Base-by-base conservation (phyloP, 2,329 filamentous ascomycete species). In the Fonsecaea multimorphosa region DNA sequence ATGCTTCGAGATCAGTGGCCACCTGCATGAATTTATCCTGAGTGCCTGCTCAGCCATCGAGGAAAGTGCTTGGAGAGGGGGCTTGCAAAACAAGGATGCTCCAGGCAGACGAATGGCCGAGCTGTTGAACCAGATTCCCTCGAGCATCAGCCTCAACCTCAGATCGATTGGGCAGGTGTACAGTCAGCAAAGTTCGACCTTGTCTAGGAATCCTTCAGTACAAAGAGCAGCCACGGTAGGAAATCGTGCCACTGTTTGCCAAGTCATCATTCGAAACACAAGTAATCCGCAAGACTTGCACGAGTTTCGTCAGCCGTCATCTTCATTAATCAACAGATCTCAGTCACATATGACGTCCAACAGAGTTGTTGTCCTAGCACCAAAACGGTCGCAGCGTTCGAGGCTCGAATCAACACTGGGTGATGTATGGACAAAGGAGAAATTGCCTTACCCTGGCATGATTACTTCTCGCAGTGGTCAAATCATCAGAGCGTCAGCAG, bases 191-290 rank as follows among this genome's bases (percentile, higher is more conserved):
- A 87, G 90, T 19, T 52, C 65, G 19, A 59, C 66, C 22, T 63
- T 73, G 29, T 73, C 76, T n/a, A 78, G 81, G 40, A 76, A 78
- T 56, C 75, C 93, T 72, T 96, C 92, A 1, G 89, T 96, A 68
- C 91, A 94, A 71, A 86, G 92, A 66, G 87, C 92, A 31, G 89
- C 89, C 1, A 92, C 92, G 0, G 83, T 93, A 27, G 88, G 90
- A 16, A 83, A 88, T 14, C 91, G 88, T 71, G 85, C 86, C 14
- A 84, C 87, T 46, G 77, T 90, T 59, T 90, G 86, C 68, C 91
- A 95, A 73, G 88, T 97, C 58, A 90, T 96, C 55, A 87, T 97
- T 74, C 94, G 91, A 74, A 96, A 96, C 73, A 97, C 93, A 0
- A 89, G 89, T 72, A 85, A 86, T 1, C 81, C 87, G 54, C 89